Evolutionary conservation across 1,139 yeast genomes (phyloP), one percentile per base, ranked within the genome.

Genomic region (Suhomyces anneliseae): DNA sequence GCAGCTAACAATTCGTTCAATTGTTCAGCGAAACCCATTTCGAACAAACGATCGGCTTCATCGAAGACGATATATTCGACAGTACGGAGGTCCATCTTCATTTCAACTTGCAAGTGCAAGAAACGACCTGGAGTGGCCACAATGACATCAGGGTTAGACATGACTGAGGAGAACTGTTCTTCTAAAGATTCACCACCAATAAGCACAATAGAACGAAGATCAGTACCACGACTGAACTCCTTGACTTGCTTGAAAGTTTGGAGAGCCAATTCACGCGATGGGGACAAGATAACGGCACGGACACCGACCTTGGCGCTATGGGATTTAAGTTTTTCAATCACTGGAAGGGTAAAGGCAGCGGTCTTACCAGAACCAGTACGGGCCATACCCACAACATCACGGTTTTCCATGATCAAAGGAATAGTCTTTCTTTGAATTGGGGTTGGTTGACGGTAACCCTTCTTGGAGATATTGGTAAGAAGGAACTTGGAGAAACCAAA

Each of bases 311-410:
- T 86, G 34, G 96, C 90, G 42, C 88, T 82, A 63, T 93, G 98
- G 8, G 82, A 69, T 63, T 88, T 89, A 54, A 92, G 73, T 59
- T 81, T 85, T 60, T 95, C 98, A 56, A 95, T 78, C 72, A 95
- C 79, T 2, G 99, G 99, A 48, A 95, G 71, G n/a, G 90, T 82
- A 65, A 95, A 95, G 0, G 99, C 99, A 6, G 98, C 98, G 0
- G 99, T 95, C 64, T 95, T 95, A 75, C 99, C 99, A 32, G 97
- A 88, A 59, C 99, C 99, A 1, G 99, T 95, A 61, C 98, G 81
- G 19, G 99, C 99, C 97, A 95, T 95, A 60, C 98, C 99, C 19
- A 95, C 99, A 34, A 95, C 96, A 69, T 95, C 99, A 61, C 96
- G 78, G 50, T 83, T 86, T 49, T 88, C 92, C 72, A 93, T 73